phyloP scores from a whole-genome alignment of 257 asterid species.

The Cruciata laevipes region DNA sequence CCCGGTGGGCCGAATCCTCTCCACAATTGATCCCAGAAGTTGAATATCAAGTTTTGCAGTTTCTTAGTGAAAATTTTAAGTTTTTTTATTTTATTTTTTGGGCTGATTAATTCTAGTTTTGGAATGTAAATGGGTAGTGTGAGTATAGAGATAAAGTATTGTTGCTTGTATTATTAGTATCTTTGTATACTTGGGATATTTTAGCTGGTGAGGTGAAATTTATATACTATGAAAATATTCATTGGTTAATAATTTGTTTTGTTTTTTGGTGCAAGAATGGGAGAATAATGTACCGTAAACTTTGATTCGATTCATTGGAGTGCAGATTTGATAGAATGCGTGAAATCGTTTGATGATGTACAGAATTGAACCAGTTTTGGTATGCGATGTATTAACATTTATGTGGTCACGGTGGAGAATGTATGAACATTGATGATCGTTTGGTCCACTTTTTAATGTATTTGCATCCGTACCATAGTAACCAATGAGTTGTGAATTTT shows the following conservation, averaged over 20 bases:
- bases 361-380: constrained; percentile 2
- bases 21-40: constrained; percentile 30
- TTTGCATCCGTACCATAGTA: not conserved
- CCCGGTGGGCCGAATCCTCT: constrained; percentile 70
- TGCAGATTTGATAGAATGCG: not conserved
- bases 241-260: not conserved
- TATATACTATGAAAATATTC: not conserved
- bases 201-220: not conserved
- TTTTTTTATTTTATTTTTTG: not conserved
- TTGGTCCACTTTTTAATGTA: not conserved
- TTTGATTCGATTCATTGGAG: not conserved
- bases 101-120: not conserved
- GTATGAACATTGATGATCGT: constrained; percentile 3
- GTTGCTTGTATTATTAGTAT: not conserved
- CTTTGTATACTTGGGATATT: not conserved
- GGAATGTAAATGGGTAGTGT: constrained; percentile 7
- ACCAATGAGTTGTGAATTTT: not conserved
- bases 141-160: not conserved
- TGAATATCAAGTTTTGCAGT: constrained; percentile 18
- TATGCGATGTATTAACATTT: not conserved
- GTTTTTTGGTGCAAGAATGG: not conserved
- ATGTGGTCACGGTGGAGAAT: not conserved
- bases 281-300: not conserved
- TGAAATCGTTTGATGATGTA: not conserved
- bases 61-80: constrained; percentile 6